Base-by-base conservation (phyloP, 2,329 filamentous ascomycete species). In the Fusarium pseudograminearum region DNA sequence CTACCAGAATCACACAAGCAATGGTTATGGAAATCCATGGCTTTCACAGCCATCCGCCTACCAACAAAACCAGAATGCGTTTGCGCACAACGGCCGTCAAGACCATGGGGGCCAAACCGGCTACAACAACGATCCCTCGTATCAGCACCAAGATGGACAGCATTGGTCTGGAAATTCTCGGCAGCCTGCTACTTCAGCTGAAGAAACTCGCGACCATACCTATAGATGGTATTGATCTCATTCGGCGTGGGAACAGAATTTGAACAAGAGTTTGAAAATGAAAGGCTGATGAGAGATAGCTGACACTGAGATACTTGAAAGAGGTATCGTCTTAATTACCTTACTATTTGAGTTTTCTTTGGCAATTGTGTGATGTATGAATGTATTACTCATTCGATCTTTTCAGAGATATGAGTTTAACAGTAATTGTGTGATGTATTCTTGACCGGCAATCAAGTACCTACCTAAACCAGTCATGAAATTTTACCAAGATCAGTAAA, bases 21-120 rank as follows among this genome's bases (percentile, higher is more conserved):
- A 71, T 46, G 45, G 36, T 10, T 40, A 59, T 38, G 53, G 42
- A n/a, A 57, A 63, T 33, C 41, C 47, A 22, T 62, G 68, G 68
- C 41, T 38, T 26, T 40, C 60, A 36, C 68, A 69, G 34, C 46
- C 56, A 36, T 50, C 53, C 24, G 50, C 45, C 28, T 55, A 69
- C 38, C 68, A 62, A 14, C 68, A 53, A 26, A 71, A 69, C 40
- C 68, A 69, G 7, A 52, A 65, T 26, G 54, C 60, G n/a, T 61
- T 66, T 38, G 45, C 64, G 10, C 53, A 71, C 9, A 61, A 71
- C 9, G 44, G 45, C 8, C 58, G 15, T 16, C 64, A 69, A 18
- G 45, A 54, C 14, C 48, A 57, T 12, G 45, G 31, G 11, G 55
- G 36, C 7, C 40, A 53, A 26, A 36, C 47, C 5, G 26, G 42